These are phyloP conservation scores for Vigna unguiculata DNA, from an alignment of 306 rosid genomes.

Conservation along the genomic window DNA sequence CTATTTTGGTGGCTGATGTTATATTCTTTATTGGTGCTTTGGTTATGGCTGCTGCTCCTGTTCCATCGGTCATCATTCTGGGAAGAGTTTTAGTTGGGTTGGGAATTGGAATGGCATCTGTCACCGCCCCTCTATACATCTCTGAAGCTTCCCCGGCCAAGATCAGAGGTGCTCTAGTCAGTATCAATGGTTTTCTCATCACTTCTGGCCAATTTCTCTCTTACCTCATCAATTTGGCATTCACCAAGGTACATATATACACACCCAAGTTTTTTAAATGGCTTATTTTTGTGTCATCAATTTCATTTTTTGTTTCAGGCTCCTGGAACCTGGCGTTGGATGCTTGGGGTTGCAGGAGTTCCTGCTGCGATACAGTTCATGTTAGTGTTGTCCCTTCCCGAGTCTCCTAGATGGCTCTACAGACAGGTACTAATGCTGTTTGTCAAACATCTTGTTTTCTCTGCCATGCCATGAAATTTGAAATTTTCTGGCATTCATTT, in stretches of 20 bases:
- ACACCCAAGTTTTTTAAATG: background rate
- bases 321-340: constrained; percentile 84
- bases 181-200: constrained; percentile 72
- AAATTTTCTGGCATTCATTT: background rate
- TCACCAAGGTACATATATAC: constrained; percentile 61
- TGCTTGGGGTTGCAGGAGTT: constrained; percentile 86
- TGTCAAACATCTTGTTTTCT: background rate
- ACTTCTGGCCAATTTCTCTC: constrained; percentile 88
- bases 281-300: background rate
- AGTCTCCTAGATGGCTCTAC: constrained; percentile 91
- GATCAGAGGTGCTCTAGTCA: constrained; percentile 84
- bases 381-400: constrained; percentile 78
- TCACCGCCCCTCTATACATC: constrained; percentile 88
- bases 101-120: constrained; percentile 93
- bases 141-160: constrained; percentile 90
- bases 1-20: constrained; percentile 70
- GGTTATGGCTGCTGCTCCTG: constrained; percentile 76
- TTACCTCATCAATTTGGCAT: constrained; percentile 77
- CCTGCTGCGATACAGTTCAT: constrained; percentile 73
- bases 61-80: constrained; percentile 70
- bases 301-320: constrained; percentile 53
- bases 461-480: background rate
- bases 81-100: constrained; percentile 84
- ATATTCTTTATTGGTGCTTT: constrained; percentile 71
- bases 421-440: constrained; percentile 60